Base-by-base conservation (phyloP, 148 eudicot species). In the Vaccinium corymbosum region DNA sequence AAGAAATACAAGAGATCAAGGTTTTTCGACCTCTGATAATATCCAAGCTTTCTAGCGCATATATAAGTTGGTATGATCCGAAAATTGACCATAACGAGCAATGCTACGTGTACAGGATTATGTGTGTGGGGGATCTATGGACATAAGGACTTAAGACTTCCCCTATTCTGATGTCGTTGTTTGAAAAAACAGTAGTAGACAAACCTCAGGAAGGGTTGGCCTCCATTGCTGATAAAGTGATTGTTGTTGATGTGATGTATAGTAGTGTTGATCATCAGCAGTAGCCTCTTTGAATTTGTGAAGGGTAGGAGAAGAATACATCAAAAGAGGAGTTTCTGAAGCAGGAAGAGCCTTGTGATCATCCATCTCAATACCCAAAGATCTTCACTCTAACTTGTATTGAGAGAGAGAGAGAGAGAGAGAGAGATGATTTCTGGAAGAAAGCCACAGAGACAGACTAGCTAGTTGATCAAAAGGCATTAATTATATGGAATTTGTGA, bases 271-370 rank as follows among this genome's bases (percentile, higher is more conserved):
- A 57, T 57, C 62, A 57, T 16, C 62, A 76, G 46, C 42, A 42
- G 52, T 25, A 48, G 59, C 5, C 27, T 61, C 61, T 62, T 76
- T 27, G 46, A 59, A 48, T 48, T 49, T 83, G 32, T 59, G 85
- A 19, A 74, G 79, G 27, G 6, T 16, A 1, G 16, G 15, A 52
- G 79, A 53, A 29, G 4, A 13, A 29, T 82, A 29, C 42, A 74
- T 20, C 79, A 82, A 74, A 49, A 83, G 79, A 75, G 85, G 81
- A 66, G 75, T 35, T 38, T 29, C 15, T 83, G 85, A 61, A 76
- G 57, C 3, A 76, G 79, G 48, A 25, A 61, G 32, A 83, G 81
- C 48, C 29, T 77, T 62, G 49, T 76, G 74, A 76, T 35, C 79
- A 20, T 53, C 48, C 66, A 61, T 68, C 38, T 59, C 50, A 57